Evolutionary conservation across 163 green algal species (phyloP).

Genomic region (Picocystis sp.): DNA sequence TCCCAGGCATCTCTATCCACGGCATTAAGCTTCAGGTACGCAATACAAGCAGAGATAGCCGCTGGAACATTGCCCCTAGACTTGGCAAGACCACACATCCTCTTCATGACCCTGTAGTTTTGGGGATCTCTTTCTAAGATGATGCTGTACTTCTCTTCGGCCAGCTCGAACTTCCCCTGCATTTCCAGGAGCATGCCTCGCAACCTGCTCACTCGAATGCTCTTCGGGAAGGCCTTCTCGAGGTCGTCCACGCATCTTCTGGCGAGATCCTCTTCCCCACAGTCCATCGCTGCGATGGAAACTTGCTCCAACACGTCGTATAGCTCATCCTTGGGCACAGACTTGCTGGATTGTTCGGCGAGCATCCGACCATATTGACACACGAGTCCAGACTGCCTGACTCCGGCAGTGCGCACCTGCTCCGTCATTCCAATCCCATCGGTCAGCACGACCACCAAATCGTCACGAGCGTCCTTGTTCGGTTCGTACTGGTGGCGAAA

Average conservation of each 20-base stretch:
- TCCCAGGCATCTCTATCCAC: not conserved
- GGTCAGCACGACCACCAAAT: too few relatives aligned
- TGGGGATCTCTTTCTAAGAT: not conserved
- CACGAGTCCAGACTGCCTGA: too few relatives aligned
- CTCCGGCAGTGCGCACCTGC: too few relatives aligned
- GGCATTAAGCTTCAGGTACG: not conserved
- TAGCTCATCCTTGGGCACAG: too few relatives aligned
- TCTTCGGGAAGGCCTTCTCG: not conserved
- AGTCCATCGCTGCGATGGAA: too few relatives aligned
- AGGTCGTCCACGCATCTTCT: not conserved
- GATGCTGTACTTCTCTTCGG: not conserved
- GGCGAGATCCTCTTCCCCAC: too few relatives aligned
- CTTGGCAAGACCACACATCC: not conserved
- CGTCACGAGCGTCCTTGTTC: too few relatives aligned
- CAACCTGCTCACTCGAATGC: not conserved
- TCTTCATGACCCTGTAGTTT: conserved; percentile 2
- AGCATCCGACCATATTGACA: too few relatives aligned
- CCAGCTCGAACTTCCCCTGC: not conserved
- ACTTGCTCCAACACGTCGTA: too few relatives aligned
- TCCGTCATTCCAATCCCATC: too few relatives aligned
- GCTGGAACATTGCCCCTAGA: not conserved
- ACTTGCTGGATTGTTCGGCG: too few relatives aligned
- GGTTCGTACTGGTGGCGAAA: too few relatives aligned
- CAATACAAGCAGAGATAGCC: not conserved
- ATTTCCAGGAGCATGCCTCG: not conserved